These are phyloP conservation scores for Raphanus hybrid DNA, from an alignment of 441 rosid species.

Conservation along the genomic window DNA sequence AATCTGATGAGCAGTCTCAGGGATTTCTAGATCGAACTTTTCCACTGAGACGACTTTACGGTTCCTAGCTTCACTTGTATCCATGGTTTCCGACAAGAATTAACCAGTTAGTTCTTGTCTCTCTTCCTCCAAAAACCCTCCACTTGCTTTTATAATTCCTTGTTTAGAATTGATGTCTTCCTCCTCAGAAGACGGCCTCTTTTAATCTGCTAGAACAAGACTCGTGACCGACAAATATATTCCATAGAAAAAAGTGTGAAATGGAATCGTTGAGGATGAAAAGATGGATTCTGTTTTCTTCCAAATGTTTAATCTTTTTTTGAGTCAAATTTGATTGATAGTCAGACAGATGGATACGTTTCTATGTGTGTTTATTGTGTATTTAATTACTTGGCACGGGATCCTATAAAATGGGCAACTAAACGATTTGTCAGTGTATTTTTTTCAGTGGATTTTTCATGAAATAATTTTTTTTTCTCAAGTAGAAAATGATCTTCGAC, in stretches of 20 bases:
- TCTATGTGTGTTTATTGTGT: background rate
- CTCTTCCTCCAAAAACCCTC: background rate
- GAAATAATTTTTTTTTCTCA: background rate
- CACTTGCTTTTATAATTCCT: slow-evolving; percentile 5
- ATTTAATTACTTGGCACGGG: slow-evolving; percentile 16
- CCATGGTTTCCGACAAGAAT: slow-evolving; percentile 38
- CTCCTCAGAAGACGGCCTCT: background rate
- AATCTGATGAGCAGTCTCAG: slow-evolving; percentile 92
- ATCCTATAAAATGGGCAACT: slow-evolving; percentile 22
- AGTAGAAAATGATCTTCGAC: background rate
- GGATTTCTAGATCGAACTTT: slow-evolving; percentile 47
- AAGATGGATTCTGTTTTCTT: slow-evolving; percentile 20
- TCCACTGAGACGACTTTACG: slow-evolving; percentile 44
- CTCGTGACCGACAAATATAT: slow-evolving; percentile 4
- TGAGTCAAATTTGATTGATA: slow-evolving; percentile 26
- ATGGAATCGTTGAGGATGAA: slow-evolving; percentile 23
- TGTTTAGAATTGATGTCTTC: background rate
- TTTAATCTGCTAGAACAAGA: slow-evolving; percentile 12
- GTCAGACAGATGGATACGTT: slow-evolving; percentile 34
- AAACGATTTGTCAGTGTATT: background rate
- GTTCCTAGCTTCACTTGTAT: slow-evolving; percentile 28
- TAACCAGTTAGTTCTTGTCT: slow-evolving; percentile 2
- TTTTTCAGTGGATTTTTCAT: background rate
- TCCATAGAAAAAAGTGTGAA: slow-evolving; percentile 30
- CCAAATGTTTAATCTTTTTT: background rate